Evolutionary conservation across 2,329 filamentous ascomycete species (phyloP).

Genomic region (Ilyonectria mors-panacis): DNA sequence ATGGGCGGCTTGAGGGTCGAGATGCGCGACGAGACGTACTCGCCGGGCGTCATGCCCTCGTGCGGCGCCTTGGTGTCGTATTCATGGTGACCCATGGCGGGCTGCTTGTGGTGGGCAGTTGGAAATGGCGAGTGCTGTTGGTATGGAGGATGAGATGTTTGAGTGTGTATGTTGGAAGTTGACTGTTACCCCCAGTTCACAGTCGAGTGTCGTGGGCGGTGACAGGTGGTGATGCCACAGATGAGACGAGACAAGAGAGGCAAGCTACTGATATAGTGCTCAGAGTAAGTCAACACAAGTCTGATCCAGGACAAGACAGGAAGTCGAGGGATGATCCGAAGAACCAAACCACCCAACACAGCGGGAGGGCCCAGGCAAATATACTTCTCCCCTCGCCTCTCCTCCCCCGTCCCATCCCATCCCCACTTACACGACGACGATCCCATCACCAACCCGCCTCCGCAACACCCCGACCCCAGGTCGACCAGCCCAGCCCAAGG

Average conservation of each 20-base stretch:
- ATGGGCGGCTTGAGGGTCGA: constrained; percentile 71
- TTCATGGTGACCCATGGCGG: constrained; percentile 45
- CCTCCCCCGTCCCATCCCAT: not conserved
- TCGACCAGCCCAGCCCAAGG: too few relatives aligned
- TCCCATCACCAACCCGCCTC: constrained; percentile 31
- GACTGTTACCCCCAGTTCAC: not conserved
- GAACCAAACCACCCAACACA: not conserved
- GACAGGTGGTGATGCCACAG: not conserved
- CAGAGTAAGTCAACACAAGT: not conserved
- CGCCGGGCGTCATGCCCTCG: constrained; percentile 63
- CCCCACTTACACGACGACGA: constrained; percentile 40
- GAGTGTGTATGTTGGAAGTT: not conserved
- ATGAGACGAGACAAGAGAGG: not conserved
- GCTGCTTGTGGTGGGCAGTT: not conserved
- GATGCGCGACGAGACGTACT: constrained; percentile 68
- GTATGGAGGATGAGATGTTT: not conserved
- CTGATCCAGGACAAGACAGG: constrained; percentile 11
- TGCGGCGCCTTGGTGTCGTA: constrained; percentile 59
- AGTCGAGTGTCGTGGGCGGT: not conserved
- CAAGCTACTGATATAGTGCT: not conserved
- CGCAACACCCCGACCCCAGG: too few relatives aligned
- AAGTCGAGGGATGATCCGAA: constrained; percentile 12
- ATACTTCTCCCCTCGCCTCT: constrained; percentile 25
- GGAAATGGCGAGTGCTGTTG: not conserved
- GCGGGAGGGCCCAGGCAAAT: constrained; percentile 23